Evolutionary conservation across 306 rosid genomes (phyloP).

Genomic region (Boehmeria nivea): DNA sequence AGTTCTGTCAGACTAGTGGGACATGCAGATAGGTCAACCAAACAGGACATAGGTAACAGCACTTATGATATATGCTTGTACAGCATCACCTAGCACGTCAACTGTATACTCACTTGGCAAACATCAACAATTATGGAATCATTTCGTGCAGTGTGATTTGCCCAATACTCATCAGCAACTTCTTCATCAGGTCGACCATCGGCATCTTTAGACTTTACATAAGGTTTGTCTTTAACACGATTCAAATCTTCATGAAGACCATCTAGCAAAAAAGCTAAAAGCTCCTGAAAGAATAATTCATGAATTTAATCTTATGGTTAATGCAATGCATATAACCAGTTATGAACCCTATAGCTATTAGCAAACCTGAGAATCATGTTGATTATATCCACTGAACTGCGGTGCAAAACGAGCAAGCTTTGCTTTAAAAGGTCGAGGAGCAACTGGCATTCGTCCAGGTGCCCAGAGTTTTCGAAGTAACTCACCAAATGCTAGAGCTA

Average conservation of each 20-base stretch:
- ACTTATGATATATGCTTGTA: too few species aligned
- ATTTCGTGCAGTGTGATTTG: slow-evolving; percentile 95
- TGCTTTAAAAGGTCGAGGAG: slow-evolving; percentile 89
- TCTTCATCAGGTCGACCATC: slow-evolving; percentile 99
- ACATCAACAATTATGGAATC: slow-evolving; percentile 97
- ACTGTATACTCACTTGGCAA: slow-evolving; percentile 72
- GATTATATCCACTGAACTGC: slow-evolving; percentile 96
- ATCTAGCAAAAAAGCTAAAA: slow-evolving; percentile 92
- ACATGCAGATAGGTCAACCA: too few species aligned
- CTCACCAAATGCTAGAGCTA: slow-evolving; percentile 96
- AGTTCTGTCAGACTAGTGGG: too few species aligned
- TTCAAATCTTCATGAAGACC: slow-evolving; percentile 98
- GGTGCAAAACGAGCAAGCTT: slow-evolving; percentile 99
- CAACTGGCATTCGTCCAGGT: slow-evolving; percentile 85
- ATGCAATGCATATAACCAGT: slow-evolving; percentile 18
- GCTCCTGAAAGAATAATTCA: slow-evolving; percentile 61
- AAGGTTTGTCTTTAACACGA: slow-evolving; percentile 93
- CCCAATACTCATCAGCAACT: slow-evolving; percentile 98
- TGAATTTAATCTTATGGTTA: slow-evolving; percentile 18
- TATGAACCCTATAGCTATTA: slow-evolving; percentile 6
- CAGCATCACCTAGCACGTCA: background rate
- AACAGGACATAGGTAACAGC: too few species aligned
- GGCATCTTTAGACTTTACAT: slow-evolving; percentile 89
- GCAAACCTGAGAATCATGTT: slow-evolving; percentile 97
- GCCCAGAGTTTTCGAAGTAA: slow-evolving; percentile 96